Conservation (phyloP, 2,329 filamentous ascomycete genomes). For the Trichoderma polysporum region DNA sequence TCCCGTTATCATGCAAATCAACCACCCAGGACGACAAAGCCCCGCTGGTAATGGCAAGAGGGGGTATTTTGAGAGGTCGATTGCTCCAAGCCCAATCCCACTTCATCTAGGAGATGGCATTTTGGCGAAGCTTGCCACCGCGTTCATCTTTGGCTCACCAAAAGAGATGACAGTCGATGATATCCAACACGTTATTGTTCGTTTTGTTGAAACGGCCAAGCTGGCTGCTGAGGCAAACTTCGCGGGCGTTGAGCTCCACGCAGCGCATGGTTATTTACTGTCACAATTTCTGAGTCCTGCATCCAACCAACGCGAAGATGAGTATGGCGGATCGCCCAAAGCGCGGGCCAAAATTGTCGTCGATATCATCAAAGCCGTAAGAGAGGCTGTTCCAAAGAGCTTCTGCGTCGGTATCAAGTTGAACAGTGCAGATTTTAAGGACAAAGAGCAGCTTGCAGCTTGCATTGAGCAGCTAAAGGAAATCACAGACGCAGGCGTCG, state of each 20-base stretch:
- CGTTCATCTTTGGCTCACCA: conserved; percentile 52
- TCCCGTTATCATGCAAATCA: conserved; percentile 45
- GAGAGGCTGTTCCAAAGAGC: conserved; percentile 35
- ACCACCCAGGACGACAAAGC: conserved; percentile 49
- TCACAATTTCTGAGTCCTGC: conserved; percentile 54
- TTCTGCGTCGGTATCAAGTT: conserved; percentile 57
- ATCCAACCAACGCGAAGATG: conserved; percentile 53
- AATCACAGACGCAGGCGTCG: conserved; percentile 51
- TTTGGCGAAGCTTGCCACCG: conserved; percentile 33
- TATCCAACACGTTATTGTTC: conserved; percentile 51
- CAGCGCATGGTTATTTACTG: conserved; percentile 58
- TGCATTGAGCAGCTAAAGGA: conserved; percentile 58
- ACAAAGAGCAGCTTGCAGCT: conserved; percentile 46
- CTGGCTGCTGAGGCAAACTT: conserved; percentile 48
- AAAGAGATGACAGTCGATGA: conserved; percentile 55
- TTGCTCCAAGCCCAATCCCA: conserved; percentile 46
- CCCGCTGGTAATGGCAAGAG: conserved; percentile 39
- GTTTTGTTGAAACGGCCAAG: conserved; percentile 54
- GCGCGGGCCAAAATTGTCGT: conserved; percentile 51
- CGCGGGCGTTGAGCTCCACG: conserved; percentile 47
- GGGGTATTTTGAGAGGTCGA: conserved; percentile 37
- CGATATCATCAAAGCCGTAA: conserved; percentile 48
- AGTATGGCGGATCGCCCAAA: conserved; percentile 53
- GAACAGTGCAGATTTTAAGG: conserved; percentile 58
- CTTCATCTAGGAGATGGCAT: conserved; percentile 42